Evolutionary conservation across 148 eudicot genomes (phyloP), one percentile per base, ranked within the genome.

Genomic region (Vaccinium corymbosum): DNA sequence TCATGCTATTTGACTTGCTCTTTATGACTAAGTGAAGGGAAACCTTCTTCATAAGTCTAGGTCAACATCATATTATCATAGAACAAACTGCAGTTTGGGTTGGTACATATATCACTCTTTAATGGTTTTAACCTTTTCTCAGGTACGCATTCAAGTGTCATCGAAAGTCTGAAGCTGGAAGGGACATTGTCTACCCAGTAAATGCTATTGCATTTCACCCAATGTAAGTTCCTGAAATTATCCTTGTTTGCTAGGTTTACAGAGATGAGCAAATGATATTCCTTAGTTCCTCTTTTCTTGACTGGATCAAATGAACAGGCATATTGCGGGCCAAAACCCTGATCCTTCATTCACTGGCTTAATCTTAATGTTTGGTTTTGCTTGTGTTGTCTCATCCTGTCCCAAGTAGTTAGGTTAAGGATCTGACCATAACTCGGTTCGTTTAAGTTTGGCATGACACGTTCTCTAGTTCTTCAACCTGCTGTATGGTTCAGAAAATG

Each of bases 141-240:
- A 95, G 98, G 84, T 95, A 95, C 85, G 98, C 99, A 70, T 94
- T 96, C 88, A 96, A 96, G 87, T 96, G 99, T 86, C 99, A 96
- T 84, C 90, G 98, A 78, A 94, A 89, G 86, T 89, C 98, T 1
- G 99, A 94, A 87, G 98, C 91, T 53, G 99, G 99, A 89, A 90
- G 93, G 83, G 99, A 96, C 79, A 93, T 96, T 83, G 99, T 96
- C 85, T 92, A 94, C 90, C 97, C 98, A 75, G 98, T 96, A 55
- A 96, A 96, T 87, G 92, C 99, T 59, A 94, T 96, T 87, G 94
- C 99, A 55, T 96, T 92, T 76, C 99, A 96, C 88, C 86, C 86
- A n/a, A 85, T 85, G 86, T 85, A 80, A 71, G 83, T 80, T 80
- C 61, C 42, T 49, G 19, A 38, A 71, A 85, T 80, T n/a, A 46